These are phyloP conservation scores for Vanderwaltozyma tropicalis DNA, from an alignment of 805 yeast species.

Conservation along the genomic window DNA sequence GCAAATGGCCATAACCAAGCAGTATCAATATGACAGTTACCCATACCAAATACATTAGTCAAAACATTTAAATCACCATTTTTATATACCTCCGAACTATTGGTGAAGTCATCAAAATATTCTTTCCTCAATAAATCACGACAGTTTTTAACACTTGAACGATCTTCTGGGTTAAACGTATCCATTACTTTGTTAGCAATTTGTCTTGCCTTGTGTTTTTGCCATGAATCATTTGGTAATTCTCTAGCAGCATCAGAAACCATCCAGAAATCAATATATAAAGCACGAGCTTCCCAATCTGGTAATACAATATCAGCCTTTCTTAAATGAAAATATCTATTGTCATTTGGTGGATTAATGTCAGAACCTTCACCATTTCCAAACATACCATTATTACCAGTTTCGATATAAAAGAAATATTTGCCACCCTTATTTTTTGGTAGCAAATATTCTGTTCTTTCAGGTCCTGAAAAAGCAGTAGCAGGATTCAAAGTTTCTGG, in stretches of 20 bases:
- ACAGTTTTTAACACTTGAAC: conserved; percentile 46
- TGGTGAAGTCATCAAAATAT: conserved; percentile 55
- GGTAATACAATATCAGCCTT: conserved; percentile 76
- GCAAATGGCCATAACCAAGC: conserved; percentile 99
- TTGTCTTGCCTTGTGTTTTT: conserved; percentile 71
- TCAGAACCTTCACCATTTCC: conserved; percentile 56
- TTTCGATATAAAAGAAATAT: conserved; percentile 71
- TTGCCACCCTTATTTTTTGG: conserved; percentile 44
- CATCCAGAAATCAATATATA: conserved; percentile 76
- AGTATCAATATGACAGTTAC: conserved; percentile 94
- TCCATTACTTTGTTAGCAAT: conserved; percentile 79
- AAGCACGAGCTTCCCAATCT: conserved; percentile 65
- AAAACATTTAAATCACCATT: conserved; percentile 28
- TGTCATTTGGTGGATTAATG: conserved; percentile 61
- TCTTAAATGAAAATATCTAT: conserved; percentile 56
- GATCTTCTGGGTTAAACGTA: conserved; percentile 63
- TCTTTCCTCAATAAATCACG: conserved; percentile 49
- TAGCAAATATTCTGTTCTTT: conserved; percentile 61
- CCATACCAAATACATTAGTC: conserved; percentile 69
- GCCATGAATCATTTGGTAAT: conserved; percentile 63
- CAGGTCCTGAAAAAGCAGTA: conserved; percentile 83
- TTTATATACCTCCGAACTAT: conserved; percentile 55
- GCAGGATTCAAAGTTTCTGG: conserved; percentile 48
- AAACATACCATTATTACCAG: conserved; percentile 91
- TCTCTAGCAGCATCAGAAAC: conserved; percentile 89